Evolutionary conservation across 1,284 basidiomycete species (phyloP), one percentile per base, ranked within the genome.

Genomic region (Apiotrichum sp.): DNA sequence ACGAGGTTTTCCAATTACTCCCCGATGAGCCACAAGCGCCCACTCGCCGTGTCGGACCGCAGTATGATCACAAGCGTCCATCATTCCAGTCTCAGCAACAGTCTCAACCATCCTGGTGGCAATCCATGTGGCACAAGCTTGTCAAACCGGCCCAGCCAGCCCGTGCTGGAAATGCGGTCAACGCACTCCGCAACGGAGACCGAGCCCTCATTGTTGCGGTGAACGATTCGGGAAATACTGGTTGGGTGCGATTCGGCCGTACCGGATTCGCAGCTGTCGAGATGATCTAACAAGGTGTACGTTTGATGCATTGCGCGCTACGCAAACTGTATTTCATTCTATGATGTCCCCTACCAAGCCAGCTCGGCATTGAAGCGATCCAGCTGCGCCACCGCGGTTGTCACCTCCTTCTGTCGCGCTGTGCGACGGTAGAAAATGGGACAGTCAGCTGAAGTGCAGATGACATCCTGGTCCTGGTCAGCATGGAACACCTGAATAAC

Each of bases 401-500:
- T 89, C 0, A 93, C 93, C 66, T 97, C 92, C 72, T 96, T 96
- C 73, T 97, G 93, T 6, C 93, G 85, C 67, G 95, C 95, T 75
- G 95, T 96, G 42, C 95, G 80, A 84, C 95, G 92, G 74, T 98
- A 98, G 76, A 93, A 98, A 62, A 98, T 98, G 0, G 95, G 95
- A 65, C 95, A 98, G 75, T 98, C 95, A 69, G 90, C 93, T 70
- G 90, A 95, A 0, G 89, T 89, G 70, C 95, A 98, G 40, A 98
- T 80, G 16, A 98, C 95, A 69, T 98, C 95, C 86, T 95, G 61
- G 13, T 50, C 10, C 52, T 43, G n/a, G n/a, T 9, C 9, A 22
- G 22, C 36, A 45, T 16, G 53, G 14, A 16, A 40, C 7, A 59
- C 78, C 22, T 22, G 22, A 22, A 22, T 22, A 22, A 22, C 22